These are phyloP conservation scores for Acer yangbiense DNA, from an alignment of 345 rosid genomes.

Conservation along the genomic window DNA sequence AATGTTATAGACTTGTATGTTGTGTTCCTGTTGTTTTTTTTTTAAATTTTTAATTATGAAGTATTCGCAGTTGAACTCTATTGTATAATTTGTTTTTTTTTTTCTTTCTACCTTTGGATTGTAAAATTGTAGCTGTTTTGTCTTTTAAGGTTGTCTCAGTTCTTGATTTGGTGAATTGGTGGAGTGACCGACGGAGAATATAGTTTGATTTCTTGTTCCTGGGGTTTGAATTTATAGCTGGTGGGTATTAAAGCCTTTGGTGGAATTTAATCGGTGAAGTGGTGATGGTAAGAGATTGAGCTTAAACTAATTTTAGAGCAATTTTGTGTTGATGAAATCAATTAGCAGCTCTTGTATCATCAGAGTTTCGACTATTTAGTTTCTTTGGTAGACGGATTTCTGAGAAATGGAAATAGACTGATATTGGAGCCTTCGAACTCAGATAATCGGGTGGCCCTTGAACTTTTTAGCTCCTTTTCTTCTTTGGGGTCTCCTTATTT, in stretches of 20 bases:
- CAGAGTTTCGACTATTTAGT: not conserved
- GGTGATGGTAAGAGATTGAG: slow-evolving; percentile 1
- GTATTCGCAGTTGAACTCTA: not conserved
- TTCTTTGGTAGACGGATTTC: slow-evolving; percentile 8
- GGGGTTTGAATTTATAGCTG: slow-evolving; percentile 1
- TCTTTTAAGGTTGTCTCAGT: slow-evolving; percentile 22
- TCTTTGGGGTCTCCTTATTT: slow-evolving; percentile 6
- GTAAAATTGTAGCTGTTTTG: slow-evolving; percentile 16
- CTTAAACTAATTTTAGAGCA: not conserved
- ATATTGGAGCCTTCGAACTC: slow-evolving; percentile 6
- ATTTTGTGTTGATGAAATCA: not conserved
- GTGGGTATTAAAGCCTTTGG: slow-evolving; percentile 20
- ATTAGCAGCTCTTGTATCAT: not conserved
- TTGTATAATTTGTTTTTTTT: not conserved
- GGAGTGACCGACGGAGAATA: slow-evolving; percentile 16
- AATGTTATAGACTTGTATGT: not conserved
- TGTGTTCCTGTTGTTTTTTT: not conserved
- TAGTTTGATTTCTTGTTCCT: slow-evolving; percentile 13
- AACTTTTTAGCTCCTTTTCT: slow-evolving; percentile 9
- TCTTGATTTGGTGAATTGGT: slow-evolving; percentile 25
- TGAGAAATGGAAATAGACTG: slow-evolving; percentile 5
- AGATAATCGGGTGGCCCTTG: not conserved
- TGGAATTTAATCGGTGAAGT: not conserved
- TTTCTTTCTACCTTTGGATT: slow-evolving; percentile 1
- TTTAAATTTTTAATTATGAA: not conserved